Percentiles rank a stretch among this genome's conserved stretches.
Evolutionary conservation across 768 basidiomycete species (phyloP).

Genomic region (Nevesoporus exiguus): DNA sequence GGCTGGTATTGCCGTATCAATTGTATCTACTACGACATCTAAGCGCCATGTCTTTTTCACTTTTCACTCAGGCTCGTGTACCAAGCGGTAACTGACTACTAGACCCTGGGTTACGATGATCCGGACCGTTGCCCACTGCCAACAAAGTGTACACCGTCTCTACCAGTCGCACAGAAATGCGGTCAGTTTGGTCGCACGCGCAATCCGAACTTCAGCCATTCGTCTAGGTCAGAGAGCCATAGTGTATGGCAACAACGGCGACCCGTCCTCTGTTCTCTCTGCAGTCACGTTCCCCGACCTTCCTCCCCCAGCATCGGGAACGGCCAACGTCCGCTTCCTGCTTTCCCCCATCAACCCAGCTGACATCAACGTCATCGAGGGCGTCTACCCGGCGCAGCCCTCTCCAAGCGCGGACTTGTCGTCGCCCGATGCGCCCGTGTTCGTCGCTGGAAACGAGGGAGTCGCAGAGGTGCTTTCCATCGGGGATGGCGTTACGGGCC

Average conservation of each 20-base stretch:
- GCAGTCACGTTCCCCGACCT: constrained; percentile 50
- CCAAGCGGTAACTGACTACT: background rate
- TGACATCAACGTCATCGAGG: constrained; percentile 78
- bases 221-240: constrained; percentile 53
- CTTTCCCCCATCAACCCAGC: constrained; percentile 80
- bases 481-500: constrained; percentile 47
- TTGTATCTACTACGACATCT: constrained; percentile 16
- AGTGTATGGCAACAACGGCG: constrained; percentile 58
- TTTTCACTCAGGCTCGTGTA: background rate
- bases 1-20: constrained; percentile 1
- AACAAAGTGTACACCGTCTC: background rate
- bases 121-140: background rate
- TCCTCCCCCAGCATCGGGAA: constrained; percentile 50
- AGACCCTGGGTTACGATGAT: constrained; percentile 1
- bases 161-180: background rate
- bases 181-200: constrained; percentile 6
- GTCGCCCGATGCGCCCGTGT: constrained; percentile 39
- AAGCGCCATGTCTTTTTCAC: background rate
- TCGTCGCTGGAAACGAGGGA: constrained; percentile 76
- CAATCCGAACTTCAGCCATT: constrained; percentile 33
- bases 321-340: constrained; percentile 63
- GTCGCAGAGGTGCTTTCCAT: constrained; percentile 62
- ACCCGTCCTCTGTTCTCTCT: constrained; percentile 57
- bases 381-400: constrained; percentile 74
- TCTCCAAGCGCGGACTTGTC: constrained; percentile 35